Conservation (phyloP, 768 basidiomycete genomes). For the Mycena albidolilacea region DNA sequence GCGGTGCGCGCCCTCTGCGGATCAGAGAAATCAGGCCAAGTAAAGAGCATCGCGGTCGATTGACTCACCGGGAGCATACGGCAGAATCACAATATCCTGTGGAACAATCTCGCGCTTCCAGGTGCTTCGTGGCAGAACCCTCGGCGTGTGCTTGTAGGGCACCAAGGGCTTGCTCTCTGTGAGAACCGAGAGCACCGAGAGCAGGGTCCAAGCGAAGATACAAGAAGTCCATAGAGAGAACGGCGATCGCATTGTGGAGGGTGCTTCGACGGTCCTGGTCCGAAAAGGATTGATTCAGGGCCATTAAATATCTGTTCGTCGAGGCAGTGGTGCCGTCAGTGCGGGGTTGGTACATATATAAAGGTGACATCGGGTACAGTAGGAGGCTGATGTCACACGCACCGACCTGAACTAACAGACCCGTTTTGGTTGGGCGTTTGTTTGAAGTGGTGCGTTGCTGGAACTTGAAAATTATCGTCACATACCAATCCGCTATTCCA, state of each 20-base stretch:
- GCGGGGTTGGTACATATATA: not conserved
- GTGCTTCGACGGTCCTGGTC: not conserved
- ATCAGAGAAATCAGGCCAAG: not conserved
- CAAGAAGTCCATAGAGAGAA: not conserved
- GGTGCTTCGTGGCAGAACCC: slow-evolving; percentile 9
- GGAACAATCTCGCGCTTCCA: slow-evolving; percentile 32
- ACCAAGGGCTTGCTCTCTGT: slow-evolving; percentile 11
- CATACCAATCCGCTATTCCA: too few species aligned
- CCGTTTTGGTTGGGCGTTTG: not conserved
- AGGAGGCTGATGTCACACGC: not conserved
- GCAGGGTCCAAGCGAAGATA: not conserved
- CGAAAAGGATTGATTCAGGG: not conserved
- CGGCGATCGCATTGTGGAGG: not conserved
- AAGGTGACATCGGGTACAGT: not conserved
- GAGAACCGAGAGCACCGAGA: not conserved
- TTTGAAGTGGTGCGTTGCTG: too few species aligned
- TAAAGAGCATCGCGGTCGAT: not conserved
- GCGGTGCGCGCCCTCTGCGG: slow-evolving; percentile 1
- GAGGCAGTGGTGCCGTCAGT: too few species aligned
- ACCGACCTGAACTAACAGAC: not conserved
- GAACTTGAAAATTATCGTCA: too few species aligned
- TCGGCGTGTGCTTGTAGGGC: slow-evolving; percentile 17
- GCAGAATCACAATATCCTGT: slow-evolving; percentile 15
- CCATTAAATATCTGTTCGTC: not conserved
- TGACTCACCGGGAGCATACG: slow-evolving; percentile 19